Conservation (phyloP, 306 rosid species). For the Gillenia trifoliata region DNA sequence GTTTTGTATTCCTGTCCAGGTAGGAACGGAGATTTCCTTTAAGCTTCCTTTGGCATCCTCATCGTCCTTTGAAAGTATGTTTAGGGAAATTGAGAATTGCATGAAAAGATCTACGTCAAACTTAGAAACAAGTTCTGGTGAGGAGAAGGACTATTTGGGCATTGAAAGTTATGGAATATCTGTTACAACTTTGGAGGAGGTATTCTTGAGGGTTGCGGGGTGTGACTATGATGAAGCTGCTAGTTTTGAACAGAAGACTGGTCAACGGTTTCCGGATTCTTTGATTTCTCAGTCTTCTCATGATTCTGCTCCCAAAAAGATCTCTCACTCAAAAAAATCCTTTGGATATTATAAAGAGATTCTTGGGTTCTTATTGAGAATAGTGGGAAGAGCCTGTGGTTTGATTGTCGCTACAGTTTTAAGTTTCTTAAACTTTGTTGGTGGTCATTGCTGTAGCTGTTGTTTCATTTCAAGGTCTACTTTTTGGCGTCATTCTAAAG, state of each 20-base stretch:
- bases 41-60: slow-evolving; percentile 96
- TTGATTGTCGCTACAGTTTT: slow-evolving; percentile 48
- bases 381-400: slow-evolving; percentile 57
- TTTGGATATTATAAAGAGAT: slow-evolving; percentile 51
- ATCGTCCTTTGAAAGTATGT: slow-evolving; percentile 75
- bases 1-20: slow-evolving; percentile 49
- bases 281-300: slow-evolving; percentile 41
- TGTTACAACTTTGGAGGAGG: slow-evolving; percentile 97
- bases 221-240: slow-evolving; percentile 62
- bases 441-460: slow-evolving; percentile 66
- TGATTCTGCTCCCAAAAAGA: slow-evolving; percentile 37
- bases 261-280: slow-evolving; percentile 30
- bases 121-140: slow-evolving; percentile 30
- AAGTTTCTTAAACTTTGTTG: slow-evolving; percentile 51
- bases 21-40: slow-evolving; percentile 96
- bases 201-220: slow-evolving; percentile 90
- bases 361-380: slow-evolving; percentile 46
- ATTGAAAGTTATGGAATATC: slow-evolving; percentile 97
- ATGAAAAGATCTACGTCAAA: slow-evolving; percentile 43
- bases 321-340: slow-evolving; percentile 31
- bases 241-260: slow-evolving; percentile 40
- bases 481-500: slow-evolving; percentile 86
- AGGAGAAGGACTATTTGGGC: slow-evolving; percentile 41
- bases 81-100: slow-evolving; percentile 93
- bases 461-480: slow-evolving; percentile 64